Conservation (phyloP, 2,329 filamentous ascomycete genomes). For the Diplodia mutila region DNA sequence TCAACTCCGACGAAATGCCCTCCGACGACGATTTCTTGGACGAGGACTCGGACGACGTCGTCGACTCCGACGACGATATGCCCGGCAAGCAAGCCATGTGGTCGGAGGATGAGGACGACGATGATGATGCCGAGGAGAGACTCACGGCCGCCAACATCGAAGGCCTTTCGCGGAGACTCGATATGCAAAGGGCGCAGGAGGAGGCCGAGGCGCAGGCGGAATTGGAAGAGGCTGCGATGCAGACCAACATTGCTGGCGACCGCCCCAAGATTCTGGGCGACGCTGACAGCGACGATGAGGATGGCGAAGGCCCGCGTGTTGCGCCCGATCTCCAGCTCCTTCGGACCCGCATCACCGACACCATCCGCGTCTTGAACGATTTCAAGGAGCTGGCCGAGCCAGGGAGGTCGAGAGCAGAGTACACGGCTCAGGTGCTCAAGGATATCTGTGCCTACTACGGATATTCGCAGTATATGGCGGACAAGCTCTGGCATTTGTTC, state of each 20-base stretch:
- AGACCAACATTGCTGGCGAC: constrained; percentile 90
- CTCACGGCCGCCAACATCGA: constrained; percentile 96
- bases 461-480: constrained; percentile 91
- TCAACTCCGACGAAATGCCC: constrained; percentile 44
- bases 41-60: constrained; percentile 45
- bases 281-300: constrained; percentile 63
- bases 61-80: constrained; percentile 71
- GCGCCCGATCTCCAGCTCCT: constrained; percentile 90
- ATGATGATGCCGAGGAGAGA: constrained; percentile 83
- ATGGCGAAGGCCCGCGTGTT: constrained; percentile 64
- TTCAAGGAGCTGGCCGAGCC: constrained; percentile 81
- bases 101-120: constrained; percentile 95
- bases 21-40: constrained; percentile 46
- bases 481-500: constrained; percentile 94
- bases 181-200: constrained; percentile 75
- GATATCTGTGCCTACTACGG: constrained; percentile 97
- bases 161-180: constrained; percentile 83
- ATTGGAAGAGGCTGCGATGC: constrained; percentile 79
- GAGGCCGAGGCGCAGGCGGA: constrained; percentile 84
- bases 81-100: constrained; percentile 69
- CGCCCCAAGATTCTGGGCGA: constrained; percentile 67
- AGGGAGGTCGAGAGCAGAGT: constrained; percentile 82
- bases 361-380: constrained; percentile 86
- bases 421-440: constrained; percentile 81
- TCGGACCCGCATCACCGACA: constrained; percentile 87